Conservation (phyloP, 345 rosid species). For the Hypericum perforatum region DNA sequence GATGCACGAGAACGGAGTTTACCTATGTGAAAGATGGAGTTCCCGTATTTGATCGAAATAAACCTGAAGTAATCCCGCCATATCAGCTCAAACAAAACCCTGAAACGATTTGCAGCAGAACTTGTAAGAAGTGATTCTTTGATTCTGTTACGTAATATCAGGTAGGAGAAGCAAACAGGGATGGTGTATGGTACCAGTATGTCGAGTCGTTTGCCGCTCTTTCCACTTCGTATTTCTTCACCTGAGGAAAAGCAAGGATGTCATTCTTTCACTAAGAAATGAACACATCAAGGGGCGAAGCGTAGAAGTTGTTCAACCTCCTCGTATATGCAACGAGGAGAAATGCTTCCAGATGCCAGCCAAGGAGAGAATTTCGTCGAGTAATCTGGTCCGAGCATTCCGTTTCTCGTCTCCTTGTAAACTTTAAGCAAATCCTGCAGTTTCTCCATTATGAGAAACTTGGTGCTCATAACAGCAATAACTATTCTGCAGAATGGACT, state of each 20-base stretch:
- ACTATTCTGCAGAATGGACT: background rate
- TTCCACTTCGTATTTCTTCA: conserved; percentile 68
- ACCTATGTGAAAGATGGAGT: conserved; percentile 73
- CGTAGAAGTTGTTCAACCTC: conserved; percentile 38
- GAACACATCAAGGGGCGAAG: background rate
- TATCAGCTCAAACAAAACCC: conserved; percentile 84
- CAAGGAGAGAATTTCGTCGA: conserved; percentile 87
- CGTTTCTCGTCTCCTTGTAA: conserved; percentile 78
- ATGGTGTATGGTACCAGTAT: conserved; percentile 47
- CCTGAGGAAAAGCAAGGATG: conserved; percentile 27
- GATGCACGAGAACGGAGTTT: conserved; percentile 3
- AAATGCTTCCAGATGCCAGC: conserved; percentile 84
- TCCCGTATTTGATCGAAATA: conserved; percentile 61
- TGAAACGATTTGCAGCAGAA: conserved; percentile 17
- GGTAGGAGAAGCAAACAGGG: too few relatives aligned
- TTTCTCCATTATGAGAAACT: too few relatives aligned
- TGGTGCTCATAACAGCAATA: too few relatives aligned
- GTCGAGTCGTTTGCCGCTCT: conserved; percentile 76
- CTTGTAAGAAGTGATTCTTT: too few relatives aligned
- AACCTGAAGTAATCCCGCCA: conserved; percentile 96
- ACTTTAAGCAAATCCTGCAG: conserved; percentile 50
- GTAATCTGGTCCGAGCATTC: conserved; percentile 85
- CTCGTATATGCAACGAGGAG: conserved; percentile 62
- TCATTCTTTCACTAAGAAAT: background rate
- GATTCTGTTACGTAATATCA: too few relatives aligned